A percentile compares a stretch with the other conserved stretches of the same genome.
Evolutionary conservation across 2,329 filamentous ascomycete genomes (phyloP).

Genomic region (Nigrograna mackinnonii): DNA sequence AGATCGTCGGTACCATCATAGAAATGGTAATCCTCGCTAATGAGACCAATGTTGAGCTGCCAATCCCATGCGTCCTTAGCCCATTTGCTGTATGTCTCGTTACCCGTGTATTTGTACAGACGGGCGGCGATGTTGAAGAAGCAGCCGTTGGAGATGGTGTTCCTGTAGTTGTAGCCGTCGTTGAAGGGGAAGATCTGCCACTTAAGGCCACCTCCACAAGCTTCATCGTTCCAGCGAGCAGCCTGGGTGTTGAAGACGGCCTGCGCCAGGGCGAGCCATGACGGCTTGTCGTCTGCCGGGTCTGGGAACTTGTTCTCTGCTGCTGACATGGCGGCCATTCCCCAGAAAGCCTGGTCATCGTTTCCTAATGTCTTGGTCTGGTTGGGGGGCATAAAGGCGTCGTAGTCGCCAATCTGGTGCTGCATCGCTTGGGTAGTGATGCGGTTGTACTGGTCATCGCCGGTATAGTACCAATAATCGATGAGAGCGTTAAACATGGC

Average conservation of each 20-base stretch:
- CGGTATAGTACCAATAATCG: slow-evolving; percentile 49
- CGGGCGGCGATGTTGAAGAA: slow-evolving; percentile 83
- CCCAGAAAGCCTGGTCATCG: slow-evolving; percentile 64
- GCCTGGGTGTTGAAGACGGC: slow-evolving; percentile 76
- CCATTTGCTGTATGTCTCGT: slow-evolving; percentile 61
- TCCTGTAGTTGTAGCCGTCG: slow-evolving; percentile 80
- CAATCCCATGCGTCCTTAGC: slow-evolving; percentile 67
- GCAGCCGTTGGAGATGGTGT: slow-evolving; percentile 77
- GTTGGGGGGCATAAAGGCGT: slow-evolving; percentile 78
- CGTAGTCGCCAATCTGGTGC: slow-evolving; percentile 71
- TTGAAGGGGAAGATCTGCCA: slow-evolving; percentile 85
- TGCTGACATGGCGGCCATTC: slow-evolving; percentile 60
- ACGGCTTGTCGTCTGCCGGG: slow-evolving; percentile 54
- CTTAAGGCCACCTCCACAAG: slow-evolving; percentile 72
- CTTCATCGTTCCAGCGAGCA: slow-evolving; percentile 67
- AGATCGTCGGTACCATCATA: slow-evolving; percentile 50
- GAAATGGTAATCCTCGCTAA: slow-evolving; percentile 50
- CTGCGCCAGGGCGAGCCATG: slow-evolving; percentile 68
- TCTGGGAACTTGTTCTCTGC: slow-evolving; percentile 56
- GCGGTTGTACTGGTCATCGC: slow-evolving; percentile 42
- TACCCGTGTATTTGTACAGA: slow-evolving; percentile 70
- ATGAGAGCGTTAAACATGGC: slow-evolving; percentile 45
- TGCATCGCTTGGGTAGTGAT: slow-evolving; percentile 61
- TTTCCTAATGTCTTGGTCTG: slow-evolving; percentile 62
- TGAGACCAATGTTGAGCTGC: slow-evolving; percentile 52